Evolutionary conservation across 2,329 filamentous ascomycete genomes (phyloP), one percentile per base, ranked within the genome.

Genomic region (Lachnellula suecica): DNA sequence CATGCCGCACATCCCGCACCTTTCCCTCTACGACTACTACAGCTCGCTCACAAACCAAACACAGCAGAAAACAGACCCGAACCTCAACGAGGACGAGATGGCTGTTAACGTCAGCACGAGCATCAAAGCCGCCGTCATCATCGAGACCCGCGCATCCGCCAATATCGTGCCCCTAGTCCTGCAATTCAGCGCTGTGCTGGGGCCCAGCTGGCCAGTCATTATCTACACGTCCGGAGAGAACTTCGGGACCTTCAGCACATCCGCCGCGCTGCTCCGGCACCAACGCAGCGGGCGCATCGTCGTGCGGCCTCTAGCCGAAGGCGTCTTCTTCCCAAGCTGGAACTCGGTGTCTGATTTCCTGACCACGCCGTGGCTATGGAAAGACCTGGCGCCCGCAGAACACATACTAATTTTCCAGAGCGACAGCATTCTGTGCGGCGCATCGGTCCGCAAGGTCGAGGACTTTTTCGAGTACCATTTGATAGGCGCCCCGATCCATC

Each of bases 351-450:
- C 72, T 4, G 42, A 54, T 13, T 70, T 66, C 46, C 44, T 71
- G 11, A 63, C 67, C 0, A 54, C 59, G 15, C 61, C 60, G 0
- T 70, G 67, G 68, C 42, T 70, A 22, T 82, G 80, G 66, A 72
- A 78, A 2, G 70, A 75, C 17, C 65, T 80, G 38, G 66, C 68
- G 41, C 72, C 75, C 0, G 76, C 76, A 22, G 77, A 81, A 65
- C 77, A 74, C 71, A 65, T 81, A 24, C 71, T 82, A 17, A 61
- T 79, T 34, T 81, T 80, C 66, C 77, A 81, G 64, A 76, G 75
- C 13, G 79, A 82, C 65, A 77, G 73, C 59, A 76, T 81, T 44
- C 63, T 81, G 40, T 81, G 79, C 62, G 76, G 77, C 57, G 81
- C 79, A 63, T 52, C 44, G 15, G 52, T 47, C 6, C 17, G 51